Evolutionary conservation across 164 flowering plant genomes (phyloP).

Genomic region (Magnolia kwangsiensis): DNA sequence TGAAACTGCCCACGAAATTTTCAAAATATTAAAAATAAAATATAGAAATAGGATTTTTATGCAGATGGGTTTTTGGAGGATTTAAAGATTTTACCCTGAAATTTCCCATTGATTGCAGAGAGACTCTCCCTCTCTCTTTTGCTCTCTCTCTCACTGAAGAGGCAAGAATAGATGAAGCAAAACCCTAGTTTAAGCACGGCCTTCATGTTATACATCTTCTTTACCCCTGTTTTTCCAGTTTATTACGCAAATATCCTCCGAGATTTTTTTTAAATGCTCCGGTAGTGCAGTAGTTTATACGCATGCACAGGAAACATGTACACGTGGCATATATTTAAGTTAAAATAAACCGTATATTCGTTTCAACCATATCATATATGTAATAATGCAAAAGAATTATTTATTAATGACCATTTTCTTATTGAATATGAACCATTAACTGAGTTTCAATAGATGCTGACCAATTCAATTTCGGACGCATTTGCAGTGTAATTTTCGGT

Average conservation of each 20-base stretch:
- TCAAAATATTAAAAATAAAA: too few relatives aligned
- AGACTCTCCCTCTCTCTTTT: background rate
- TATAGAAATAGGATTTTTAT: background rate
- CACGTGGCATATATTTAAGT: too few relatives aligned
- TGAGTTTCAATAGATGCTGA: too few relatives aligned
- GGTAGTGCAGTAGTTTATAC: background rate
- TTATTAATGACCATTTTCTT: too few relatives aligned
- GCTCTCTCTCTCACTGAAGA: background rate
- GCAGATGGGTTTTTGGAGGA: background rate
- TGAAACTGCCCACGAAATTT: slow-evolving; percentile 14
- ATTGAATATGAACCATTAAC: too few relatives aligned
- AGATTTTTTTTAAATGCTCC: background rate
- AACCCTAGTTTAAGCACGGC: background rate
- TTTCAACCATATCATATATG: too few relatives aligned
- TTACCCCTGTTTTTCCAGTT: background rate
- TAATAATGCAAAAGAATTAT: too few relatives aligned
- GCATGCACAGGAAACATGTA: background rate
- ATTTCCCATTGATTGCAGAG: background rate
- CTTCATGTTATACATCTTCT: background rate
- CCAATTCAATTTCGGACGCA: too few relatives aligned
- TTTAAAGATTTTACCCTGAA: background rate
- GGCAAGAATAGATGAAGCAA: background rate
- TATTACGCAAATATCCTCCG: background rate
- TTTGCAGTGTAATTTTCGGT: too few relatives aligned
- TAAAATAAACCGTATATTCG: too few relatives aligned